Evolutionary conservation across 2,329 filamentous ascomycete species (phyloP).

Genomic region (Cadophora gregata): DNA sequence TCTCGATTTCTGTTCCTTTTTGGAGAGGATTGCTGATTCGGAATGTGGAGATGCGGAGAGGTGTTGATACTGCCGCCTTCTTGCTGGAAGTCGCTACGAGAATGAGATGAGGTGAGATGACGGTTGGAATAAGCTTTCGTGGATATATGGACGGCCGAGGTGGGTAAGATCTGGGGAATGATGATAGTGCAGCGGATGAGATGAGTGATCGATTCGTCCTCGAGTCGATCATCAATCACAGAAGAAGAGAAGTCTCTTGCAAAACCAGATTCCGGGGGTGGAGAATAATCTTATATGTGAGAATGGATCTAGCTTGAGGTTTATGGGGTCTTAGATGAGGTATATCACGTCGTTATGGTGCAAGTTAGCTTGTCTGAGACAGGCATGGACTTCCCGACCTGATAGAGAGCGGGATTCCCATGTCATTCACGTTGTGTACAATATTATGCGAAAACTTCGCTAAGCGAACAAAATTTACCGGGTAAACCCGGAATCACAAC

Average conservation of each 20-base stretch:
- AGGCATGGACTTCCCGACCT: neutral
- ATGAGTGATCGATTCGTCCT: neutral
- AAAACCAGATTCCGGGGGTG: neutral
- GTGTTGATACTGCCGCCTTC: neutral
- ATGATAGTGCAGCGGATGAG: neutral
- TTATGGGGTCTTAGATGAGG: neutral
- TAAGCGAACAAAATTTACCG: neutral
- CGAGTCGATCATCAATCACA: neutral
- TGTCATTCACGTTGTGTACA: neutral
- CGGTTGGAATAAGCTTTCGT: slow-evolving; percentile 4
- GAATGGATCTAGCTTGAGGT: neutral
- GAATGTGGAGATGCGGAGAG: neutral
- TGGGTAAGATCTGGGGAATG: neutral
- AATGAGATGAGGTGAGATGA: slow-evolving; percentile 6
- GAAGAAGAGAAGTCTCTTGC: neutral
- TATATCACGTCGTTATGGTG: neutral
- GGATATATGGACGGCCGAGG: neutral
- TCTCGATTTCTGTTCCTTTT: neutral
- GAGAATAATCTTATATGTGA: neutral
- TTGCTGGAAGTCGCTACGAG: neutral
- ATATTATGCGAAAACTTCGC: neutral
- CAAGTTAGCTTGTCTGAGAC: neutral
- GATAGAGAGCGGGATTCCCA: neutral
- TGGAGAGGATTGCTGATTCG: neutral
- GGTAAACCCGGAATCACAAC: neutral